phyloP scores from a whole-genome alignment of 345 rosid species.

The Aquilaria sinensis region DNA sequence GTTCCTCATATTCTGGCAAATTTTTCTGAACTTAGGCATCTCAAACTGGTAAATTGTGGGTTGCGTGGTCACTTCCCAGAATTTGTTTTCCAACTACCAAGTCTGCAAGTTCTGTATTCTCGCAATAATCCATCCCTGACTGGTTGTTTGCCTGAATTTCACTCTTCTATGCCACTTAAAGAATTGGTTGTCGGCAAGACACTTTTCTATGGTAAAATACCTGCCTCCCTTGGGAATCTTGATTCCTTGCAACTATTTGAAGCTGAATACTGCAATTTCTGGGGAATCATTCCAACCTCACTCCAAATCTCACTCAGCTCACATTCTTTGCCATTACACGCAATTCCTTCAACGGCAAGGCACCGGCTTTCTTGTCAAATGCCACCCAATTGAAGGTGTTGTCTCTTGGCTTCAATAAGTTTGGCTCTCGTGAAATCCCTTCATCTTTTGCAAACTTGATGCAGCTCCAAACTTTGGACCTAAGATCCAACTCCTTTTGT shows the following conservation, averaged over 20 bases:
- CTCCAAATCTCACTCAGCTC: background rate
- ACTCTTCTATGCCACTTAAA: no score
- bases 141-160: background rate
- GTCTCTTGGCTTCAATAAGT: background rate
- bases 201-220: background rate
- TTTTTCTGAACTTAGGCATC: no score
- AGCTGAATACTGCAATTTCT: background rate
- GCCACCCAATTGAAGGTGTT: no score
- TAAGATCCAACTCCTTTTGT: background rate
- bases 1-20: background rate
- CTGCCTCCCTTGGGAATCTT: background rate
- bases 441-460: background rate
- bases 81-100: background rate
- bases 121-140: background rate
- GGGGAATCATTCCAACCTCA: background rate
- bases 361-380: background rate
- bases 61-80: background rate
- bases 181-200: background rate
- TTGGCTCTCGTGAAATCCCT: background rate
- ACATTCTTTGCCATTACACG: background rate
- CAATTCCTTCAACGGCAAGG: background rate
- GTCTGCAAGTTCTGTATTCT: background rate
- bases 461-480: background rate
- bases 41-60: background rate
- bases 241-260: background rate